Evolutionary conservation across 495 filamentous ascomycete species (phyloP).

Genomic region (Trichoderma asperelloides): DNA sequence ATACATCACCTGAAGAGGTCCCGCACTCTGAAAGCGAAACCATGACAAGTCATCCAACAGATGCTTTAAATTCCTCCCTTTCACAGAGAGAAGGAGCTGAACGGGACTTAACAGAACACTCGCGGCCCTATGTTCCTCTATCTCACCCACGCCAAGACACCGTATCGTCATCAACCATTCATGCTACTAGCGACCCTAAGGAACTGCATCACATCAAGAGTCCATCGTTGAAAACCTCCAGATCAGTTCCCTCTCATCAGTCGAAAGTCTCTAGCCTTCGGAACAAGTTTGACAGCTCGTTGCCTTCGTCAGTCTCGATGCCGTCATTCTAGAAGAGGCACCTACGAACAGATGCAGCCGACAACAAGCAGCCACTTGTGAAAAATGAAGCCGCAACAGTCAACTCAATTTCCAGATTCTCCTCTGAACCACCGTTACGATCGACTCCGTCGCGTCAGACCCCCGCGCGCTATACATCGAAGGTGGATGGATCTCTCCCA

Average conservation of each 20-base stretch:
- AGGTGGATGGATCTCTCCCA: not conserved
- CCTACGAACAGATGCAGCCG: not conserved
- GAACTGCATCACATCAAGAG: not conserved
- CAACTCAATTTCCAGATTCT: not conserved
- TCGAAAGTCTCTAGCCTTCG: not conserved
- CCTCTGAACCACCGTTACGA: not conserved
- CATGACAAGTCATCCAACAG: not conserved
- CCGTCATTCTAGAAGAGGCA: not conserved
- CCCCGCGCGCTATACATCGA: not conserved
- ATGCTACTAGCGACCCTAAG: not conserved
- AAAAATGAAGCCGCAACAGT: not conserved
- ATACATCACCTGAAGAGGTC: not conserved
- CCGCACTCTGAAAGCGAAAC: not conserved
- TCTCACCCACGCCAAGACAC: not conserved
- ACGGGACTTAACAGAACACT: not conserved
- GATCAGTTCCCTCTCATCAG: not conserved
- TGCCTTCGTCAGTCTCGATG: constrained; percentile 2
- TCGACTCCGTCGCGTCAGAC: not conserved
- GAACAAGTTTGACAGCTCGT: not conserved
- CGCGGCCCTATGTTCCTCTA: not conserved
- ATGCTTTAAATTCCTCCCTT: not conserved
- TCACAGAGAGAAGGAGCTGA: not conserved
- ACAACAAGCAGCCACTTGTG: not conserved
- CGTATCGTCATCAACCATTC: not conserved
- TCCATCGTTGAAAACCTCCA: not conserved